A percentile compares a stretch with the other conserved stretches of the same genome.
These are phyloP conservation scores for Simplicillium sp. DNA, from an alignment of 2,329 filamentous ascomycete genomes.

Conservation along the genomic window DNA sequence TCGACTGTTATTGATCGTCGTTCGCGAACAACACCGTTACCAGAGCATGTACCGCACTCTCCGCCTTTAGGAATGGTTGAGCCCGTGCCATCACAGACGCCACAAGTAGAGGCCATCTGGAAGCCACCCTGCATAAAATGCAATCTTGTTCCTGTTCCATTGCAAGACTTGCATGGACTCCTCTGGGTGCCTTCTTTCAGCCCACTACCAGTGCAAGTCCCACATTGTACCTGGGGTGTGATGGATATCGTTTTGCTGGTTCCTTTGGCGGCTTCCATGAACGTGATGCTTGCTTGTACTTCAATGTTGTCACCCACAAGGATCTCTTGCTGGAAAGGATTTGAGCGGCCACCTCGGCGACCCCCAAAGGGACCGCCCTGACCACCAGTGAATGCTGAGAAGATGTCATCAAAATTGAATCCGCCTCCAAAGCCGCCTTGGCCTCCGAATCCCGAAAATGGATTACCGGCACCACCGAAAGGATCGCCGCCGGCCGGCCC, in stretches of 20 bases:
- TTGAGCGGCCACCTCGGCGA: constrained; percentile 38
- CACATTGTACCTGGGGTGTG: constrained; percentile 71
- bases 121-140: constrained; percentile 90
- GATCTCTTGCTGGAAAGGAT: constrained; percentile 68
- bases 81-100: constrained; percentile 70
- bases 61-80: constrained; percentile 66
- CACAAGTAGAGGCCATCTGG: constrained; percentile 89
- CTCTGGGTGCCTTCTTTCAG: constrained; percentile 72
- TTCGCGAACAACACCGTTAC: constrained; percentile 77
- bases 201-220: constrained; percentile 74
- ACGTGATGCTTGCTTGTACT: constrained; percentile 84
- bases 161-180: constrained; percentile 67
- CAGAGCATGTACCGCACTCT: constrained; percentile 71
- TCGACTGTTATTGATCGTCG: constrained; percentile 78
- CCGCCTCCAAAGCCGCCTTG: constrained; percentile 67
- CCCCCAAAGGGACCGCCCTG: constrained; percentile 46
- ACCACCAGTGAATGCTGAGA: constrained; percentile 68
- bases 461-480: constrained; percentile 54
- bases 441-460: constrained; percentile 50
- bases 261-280: constrained; percentile 93
- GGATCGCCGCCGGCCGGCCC: constrained; percentile 50
- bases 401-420: constrained; percentile 95
- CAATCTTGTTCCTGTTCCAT: constrained; percentile 77
- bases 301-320: constrained; percentile 95
- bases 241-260: constrained; percentile 80